Evolutionary conservation across 1,284 basidiomycete species (phyloP).

Genomic region (Fomitopsis pinicola): DNA sequence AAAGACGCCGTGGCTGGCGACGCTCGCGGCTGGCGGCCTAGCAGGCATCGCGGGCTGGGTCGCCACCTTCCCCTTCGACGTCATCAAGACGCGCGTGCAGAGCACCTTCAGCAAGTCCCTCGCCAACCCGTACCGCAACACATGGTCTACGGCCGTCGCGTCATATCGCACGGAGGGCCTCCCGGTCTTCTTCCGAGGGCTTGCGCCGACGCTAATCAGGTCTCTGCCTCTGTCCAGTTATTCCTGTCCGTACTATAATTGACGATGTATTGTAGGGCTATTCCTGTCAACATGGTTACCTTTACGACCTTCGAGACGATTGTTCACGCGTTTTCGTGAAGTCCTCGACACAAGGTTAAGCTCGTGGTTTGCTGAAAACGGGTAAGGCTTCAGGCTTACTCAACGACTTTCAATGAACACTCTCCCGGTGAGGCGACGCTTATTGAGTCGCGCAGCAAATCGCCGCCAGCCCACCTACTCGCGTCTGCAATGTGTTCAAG

Average conservation of each 20-base stretch:
- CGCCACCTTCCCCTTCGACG: constrained; percentile 79
- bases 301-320: constrained; percentile 50
- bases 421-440: too few species aligned
- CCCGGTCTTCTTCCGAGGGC: constrained; percentile 68
- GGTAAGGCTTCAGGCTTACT: too few species aligned
- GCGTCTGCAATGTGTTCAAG: too few species aligned
- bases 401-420: too few species aligned
- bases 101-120: constrained; percentile 46
- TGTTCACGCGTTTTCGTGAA: constrained; percentile 32
- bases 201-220: constrained; percentile 78
- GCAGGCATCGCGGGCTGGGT: constrained; percentile 74
- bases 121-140: constrained; percentile 56
- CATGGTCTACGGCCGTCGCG: constrained; percentile 50
- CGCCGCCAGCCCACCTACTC: too few species aligned
- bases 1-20: constrained; percentile 46
- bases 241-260: neutral
- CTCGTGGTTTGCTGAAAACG: too few species aligned
- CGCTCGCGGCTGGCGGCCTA: constrained; percentile 74
- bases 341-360: too few species aligned
- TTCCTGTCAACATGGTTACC: constrained; percentile 56
- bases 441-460: too few species aligned
- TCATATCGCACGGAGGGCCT: constrained; percentile 66
- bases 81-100: constrained; percentile 85
- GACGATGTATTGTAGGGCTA: constrained; percentile 25
- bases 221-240: constrained; percentile 30